phyloP scores from a whole-genome alignment of 257 asterid genomes.

The Cynanchum wilfordii region DNA sequence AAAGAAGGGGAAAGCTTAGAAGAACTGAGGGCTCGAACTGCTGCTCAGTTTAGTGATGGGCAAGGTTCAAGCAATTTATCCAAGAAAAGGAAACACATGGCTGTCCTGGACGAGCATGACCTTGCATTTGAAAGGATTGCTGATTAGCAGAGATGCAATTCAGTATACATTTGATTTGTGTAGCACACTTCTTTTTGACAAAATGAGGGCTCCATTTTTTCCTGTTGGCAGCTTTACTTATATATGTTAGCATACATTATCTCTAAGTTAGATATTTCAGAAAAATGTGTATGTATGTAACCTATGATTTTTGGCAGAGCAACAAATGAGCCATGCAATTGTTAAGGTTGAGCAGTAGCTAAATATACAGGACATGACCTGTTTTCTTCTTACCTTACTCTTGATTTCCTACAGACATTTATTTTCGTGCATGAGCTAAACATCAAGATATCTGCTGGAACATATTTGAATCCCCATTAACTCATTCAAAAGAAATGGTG shows the following conservation, averaged over 20 bases:
- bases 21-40: conserved; percentile 76
- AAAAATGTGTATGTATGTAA: too few species aligned
- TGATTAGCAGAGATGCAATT: background rate
- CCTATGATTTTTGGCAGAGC: background rate
- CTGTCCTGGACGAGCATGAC: conserved; percentile 56
- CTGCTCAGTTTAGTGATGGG: conserved; percentile 60
- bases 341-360: too few species aligned
- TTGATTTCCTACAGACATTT: too few species aligned
- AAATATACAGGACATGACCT: too few species aligned
- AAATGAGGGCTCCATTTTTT: conserved; percentile 16
- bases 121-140: conserved; percentile 47
- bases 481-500: too few species aligned
- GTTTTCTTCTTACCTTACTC: too few species aligned
- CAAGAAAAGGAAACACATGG: conserved; percentile 58
- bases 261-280: background rate
- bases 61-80: conserved; percentile 41
- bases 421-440: too few species aligned
- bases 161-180: background rate
- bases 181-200: background rate
- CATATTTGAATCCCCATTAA: too few species aligned
- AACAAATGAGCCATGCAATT: too few species aligned
- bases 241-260: background rate
- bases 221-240: background rate
- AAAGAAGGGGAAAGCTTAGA: conserved; percentile 94
- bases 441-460: too few species aligned